Base-by-base conservation (phyloP, 768 basidiomycete species). In the Boletus rubropictus region DNA sequence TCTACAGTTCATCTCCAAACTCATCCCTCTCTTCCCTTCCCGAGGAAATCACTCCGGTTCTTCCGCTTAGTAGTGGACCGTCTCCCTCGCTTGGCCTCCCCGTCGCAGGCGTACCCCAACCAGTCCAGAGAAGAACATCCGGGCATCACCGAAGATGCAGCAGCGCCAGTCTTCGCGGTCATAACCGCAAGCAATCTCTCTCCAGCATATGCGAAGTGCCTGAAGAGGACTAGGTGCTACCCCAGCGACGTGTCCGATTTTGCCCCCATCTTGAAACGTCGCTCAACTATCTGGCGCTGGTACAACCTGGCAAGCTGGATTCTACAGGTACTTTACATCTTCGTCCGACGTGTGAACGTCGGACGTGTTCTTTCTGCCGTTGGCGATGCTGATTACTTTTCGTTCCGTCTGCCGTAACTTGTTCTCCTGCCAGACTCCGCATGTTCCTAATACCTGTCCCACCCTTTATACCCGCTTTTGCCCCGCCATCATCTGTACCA, bases 171-270 rank as follows among this genome's bases (percentile, higher is more conserved):
- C 58, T 62, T 7, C 52, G 60, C n/a, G 54, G 57, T n/a, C 66
- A 66, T 38, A 25, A 55, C 20, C 64, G 66, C 53, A 57, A 56
- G 42, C 64, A 55, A 14, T 66, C 64, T 4, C 54, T 66, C 8
- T 66, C 64, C 1, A 66, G 64, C 7, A 66, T 66, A 41, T 60
- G 33, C 37, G 64, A 66, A 24, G 64, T 68, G 5, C 66, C 64
- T 5, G 64, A 66, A 43, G 64, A 66, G 28, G 64, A 66, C 35
- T 68, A 42, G 38, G 17, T 15, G 14, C 14, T 42, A 14, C 22
- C 28, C 29, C 15, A 14, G 21, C 31, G 3, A 29, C n/a, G 27
- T 31, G 46, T 28, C 17, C 37, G 14, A 17, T 36, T 32, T 34
- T n/a, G 10, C 35, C 15, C 39, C 35, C 38, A 31, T 45, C 34